Evolutionary conservation across 371 early-diverging fungal genomes (phyloP).

Genomic region (Smittium culicis): DNA sequence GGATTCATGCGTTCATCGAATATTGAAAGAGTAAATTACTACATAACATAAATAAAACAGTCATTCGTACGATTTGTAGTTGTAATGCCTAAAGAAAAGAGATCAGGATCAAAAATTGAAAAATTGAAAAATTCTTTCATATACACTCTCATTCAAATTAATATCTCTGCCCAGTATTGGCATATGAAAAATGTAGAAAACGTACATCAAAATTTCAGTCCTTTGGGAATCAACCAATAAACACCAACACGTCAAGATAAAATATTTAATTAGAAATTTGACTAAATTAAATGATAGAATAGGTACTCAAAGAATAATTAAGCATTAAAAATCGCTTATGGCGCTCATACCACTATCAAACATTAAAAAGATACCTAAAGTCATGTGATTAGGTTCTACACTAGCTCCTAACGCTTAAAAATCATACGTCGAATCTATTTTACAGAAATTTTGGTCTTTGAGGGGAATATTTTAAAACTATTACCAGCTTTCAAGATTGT

Average conservation of each 20-base stretch:
- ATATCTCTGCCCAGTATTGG: not conserved
- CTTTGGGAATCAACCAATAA: not conserved
- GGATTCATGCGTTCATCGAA: not conserved
- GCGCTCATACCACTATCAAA: not conserved
- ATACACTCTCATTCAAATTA: not conserved
- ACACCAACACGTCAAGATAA: not conserved
- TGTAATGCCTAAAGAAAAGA: not conserved
- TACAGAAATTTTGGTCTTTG: not conserved
- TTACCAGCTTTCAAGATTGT: not conserved
- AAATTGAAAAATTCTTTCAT: not conserved
- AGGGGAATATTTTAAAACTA: not conserved
- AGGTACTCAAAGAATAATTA: not conserved
- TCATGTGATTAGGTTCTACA: not conserved
- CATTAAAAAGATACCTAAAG: not conserved
- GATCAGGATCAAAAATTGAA: no score
- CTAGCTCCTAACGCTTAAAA: not conserved
- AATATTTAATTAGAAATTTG: constrained; percentile 2
- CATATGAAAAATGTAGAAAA: not conserved
- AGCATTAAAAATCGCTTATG: not conserved
- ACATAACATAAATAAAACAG: not conserved
- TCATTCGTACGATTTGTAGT: not conserved
- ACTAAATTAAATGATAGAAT: not conserved
- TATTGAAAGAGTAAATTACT: not conserved
- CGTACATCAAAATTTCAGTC: not conserved
- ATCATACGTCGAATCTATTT: not conserved